Conservation (phyloP, 2,329 filamentous ascomycete genomes). For the Ceratocystis variospora region DNA sequence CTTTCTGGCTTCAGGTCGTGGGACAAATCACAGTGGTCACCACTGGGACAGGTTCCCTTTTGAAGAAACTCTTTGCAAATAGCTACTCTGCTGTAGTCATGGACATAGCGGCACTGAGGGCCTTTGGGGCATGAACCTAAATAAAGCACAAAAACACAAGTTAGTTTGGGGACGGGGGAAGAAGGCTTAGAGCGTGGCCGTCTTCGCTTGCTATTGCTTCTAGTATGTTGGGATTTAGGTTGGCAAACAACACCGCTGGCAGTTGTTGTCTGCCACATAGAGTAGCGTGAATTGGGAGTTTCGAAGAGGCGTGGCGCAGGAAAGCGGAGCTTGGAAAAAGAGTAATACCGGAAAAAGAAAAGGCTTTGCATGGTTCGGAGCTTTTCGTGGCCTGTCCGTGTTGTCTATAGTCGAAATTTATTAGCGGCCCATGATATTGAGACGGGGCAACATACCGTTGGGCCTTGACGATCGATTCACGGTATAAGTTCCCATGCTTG, state of each 20-base stretch:
- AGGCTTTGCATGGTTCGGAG: slow-evolving; percentile 58
- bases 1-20: slow-evolving; percentile 74
- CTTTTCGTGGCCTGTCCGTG: slow-evolving; percentile 50
- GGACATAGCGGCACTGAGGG: slow-evolving; percentile 62
- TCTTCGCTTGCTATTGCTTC: slow-evolving; percentile 1
- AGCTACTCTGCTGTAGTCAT: slow-evolving; percentile 76
- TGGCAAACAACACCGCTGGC: background rate
- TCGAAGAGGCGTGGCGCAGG: slow-evolving; percentile 6
- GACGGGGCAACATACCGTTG: slow-evolving; percentile 49
- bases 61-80: slow-evolving; percentile 79
- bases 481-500: slow-evolving; percentile 76
- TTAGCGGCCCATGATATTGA: slow-evolving; percentile 28
- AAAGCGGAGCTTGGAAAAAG: slow-evolving; percentile 24
- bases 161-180: slow-evolving; percentile 30
- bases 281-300: slow-evolving; percentile 4
- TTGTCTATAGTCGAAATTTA: slow-evolving; percentile 29
- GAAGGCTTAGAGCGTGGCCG: background rate
- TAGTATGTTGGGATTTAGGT: background rate
- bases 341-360: slow-evolving; percentile 55
- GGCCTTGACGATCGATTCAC: slow-evolving; percentile 58
- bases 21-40: slow-evolving; percentile 75
- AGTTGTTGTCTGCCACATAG: background rate
- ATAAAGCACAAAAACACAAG: slow-evolving; percentile 22
- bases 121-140: slow-evolving; percentile 78
- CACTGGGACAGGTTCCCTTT: slow-evolving; percentile 62